phyloP scores from a whole-genome alignment of 768 basidiomycete genomes.

The Suillus clintonianus region DNA sequence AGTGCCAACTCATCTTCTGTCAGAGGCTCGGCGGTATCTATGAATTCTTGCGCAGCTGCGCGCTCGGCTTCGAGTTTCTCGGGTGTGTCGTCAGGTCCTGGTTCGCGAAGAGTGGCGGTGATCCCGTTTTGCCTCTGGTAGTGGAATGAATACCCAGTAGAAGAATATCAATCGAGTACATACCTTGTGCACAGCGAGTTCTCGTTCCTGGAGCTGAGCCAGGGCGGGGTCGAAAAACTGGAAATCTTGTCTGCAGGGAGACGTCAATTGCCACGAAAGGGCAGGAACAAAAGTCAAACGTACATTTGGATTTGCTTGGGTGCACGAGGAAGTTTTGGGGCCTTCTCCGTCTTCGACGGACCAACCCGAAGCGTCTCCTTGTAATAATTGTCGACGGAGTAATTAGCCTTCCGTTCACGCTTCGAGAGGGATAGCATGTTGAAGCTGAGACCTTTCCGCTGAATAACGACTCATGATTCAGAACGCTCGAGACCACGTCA shows the following conservation, averaged over 20 bases:
- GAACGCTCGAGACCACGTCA: background rate
- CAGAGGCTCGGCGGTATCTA: constrained; percentile 91
- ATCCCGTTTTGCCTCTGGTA: constrained; percentile 67
- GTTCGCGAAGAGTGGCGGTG: constrained; percentile 61
- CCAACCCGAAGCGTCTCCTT: constrained; percentile 86
- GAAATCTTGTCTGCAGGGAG: constrained; percentile 76
- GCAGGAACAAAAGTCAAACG: constrained; percentile 25
- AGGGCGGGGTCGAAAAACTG: constrained; percentile 92
- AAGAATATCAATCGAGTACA: background rate
- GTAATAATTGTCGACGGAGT: constrained; percentile 95
- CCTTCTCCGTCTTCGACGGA: constrained; percentile 78
- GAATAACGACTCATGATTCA: constrained; percentile 10
- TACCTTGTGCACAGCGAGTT: constrained; percentile 80
- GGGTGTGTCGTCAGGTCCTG: constrained; percentile 73
- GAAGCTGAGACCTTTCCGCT: constrained; percentile 71
- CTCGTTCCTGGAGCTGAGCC: constrained; percentile 81
- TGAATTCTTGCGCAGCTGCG: constrained; percentile 76
- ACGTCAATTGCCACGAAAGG: background rate
- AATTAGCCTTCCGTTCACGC: constrained; percentile 91
- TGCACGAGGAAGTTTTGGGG: constrained; percentile 78
- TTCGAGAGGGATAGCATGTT: constrained; percentile 88
- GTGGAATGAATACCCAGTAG: background rate
- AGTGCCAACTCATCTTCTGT: constrained; percentile 83
- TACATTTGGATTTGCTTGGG: constrained; percentile 88
- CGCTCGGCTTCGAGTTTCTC: constrained; percentile 87